Conservation (phyloP, 257 asterid genomes). For the Forsythia viridissima region DNA sequence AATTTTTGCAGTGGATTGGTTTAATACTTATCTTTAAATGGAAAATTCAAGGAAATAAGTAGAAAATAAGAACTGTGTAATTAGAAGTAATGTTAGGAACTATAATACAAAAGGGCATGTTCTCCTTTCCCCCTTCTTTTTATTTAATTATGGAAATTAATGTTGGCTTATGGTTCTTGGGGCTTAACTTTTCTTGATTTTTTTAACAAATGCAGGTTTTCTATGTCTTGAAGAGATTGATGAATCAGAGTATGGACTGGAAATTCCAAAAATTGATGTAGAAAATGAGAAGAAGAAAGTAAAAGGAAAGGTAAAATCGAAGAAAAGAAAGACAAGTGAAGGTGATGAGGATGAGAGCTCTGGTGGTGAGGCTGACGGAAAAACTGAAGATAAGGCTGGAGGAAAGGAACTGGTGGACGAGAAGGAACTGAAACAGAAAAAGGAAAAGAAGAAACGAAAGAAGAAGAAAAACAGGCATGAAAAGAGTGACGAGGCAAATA, state of each 20-base stretch:
- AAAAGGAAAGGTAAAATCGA: constrained; percentile 36
- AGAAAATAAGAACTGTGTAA: neutral
- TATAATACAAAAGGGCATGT: neutral
- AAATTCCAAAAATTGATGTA: constrained; percentile 39
- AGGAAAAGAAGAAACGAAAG: constrained; percentile 31
- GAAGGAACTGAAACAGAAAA: constrained; percentile 39
- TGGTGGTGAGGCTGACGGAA: constrained; percentile 31
- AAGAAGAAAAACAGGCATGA: constrained; percentile 35
- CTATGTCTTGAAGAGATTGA: constrained; percentile 89
- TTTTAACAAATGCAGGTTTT: constrained; percentile 58
- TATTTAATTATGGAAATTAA: neutral
- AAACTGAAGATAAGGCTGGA: constrained; percentile 31
- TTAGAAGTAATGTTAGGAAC: neutral
- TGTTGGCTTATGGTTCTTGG: neutral
- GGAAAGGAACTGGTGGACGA: constrained; percentile 32
- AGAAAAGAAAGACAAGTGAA: constrained; percentile 40
- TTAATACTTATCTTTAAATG: neutral
- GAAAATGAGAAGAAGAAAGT: constrained; percentile 29
- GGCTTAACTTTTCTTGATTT: neutral
- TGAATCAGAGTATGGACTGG: constrained; percentile 68
- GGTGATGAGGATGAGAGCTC: constrained; percentile 27
- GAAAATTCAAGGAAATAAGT: neutral
- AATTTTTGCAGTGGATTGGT: neutral
- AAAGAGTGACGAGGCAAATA: constrained; percentile 31
- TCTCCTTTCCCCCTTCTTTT: neutral